Base-by-base conservation (phyloP, 1,139 yeast species). In the Arxiozyma heterogenica region DNA sequence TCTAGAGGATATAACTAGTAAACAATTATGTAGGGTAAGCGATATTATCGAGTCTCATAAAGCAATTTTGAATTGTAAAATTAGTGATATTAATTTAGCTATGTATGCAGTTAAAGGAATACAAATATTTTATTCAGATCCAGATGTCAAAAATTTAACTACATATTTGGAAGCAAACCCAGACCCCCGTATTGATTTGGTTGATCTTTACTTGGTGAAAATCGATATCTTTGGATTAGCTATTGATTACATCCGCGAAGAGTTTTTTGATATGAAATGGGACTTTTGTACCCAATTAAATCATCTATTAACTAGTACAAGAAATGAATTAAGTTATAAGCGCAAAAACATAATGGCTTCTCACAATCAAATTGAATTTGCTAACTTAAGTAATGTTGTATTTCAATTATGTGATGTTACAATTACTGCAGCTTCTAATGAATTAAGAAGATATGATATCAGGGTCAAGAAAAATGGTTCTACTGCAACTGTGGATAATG, bases 351-450 rank as follows among this genome's bases (percentile, higher is more conserved):
- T 61, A 5, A 42, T 57, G 3, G 25, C 52, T 52, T 49, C 46
- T 49, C 38, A 52, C 30, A 41, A 44, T 47, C 53, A 50, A 42
- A 8, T 25, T 17, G 46, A 51, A 21, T 57, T 55, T 34, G 60
- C 60, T 39, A 57, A 59, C 44, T 53, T 65, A 30, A 65, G 69
- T 51, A 58, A 52, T 1, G 51, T 57, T 1, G 68, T 63, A 11
- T 66, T 65, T 56, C 64, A 61, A 47, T 59, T 63, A 23, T 64
- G 68, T 51, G 66, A 63, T 45, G 55, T 65, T 22, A 53, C 59
- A 49, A 48, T 64, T 9, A 56, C 55, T 39, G 55, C 64, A 3
- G 57, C 69, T 0, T 68, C 65, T 44, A 64, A 64, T 49, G 69
- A 66, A 53, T 51, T 63, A 20, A 49, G 55, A 18, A 57, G 69